Evolutionary conservation across 805 yeast genomes (phyloP).

Genomic region (Ogataea glucozyma): DNA sequence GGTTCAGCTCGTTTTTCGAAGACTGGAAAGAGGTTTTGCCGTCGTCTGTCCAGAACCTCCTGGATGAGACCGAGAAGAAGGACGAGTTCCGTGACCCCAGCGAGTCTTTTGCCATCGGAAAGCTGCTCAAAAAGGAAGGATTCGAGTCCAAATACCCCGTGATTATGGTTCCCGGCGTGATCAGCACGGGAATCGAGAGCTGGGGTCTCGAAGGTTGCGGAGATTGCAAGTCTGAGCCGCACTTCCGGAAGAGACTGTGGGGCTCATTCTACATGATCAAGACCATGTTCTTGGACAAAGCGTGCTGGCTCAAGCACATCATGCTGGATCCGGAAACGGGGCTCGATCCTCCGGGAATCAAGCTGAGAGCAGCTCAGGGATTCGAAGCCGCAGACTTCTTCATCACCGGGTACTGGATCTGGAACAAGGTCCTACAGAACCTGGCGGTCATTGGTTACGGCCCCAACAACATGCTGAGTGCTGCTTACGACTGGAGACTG

Average conservation of each 20-base stretch:
- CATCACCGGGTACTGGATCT: conserved; percentile 97
- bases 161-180: conserved; percentile 93
- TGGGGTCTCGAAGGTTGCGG: conserved; percentile 81
- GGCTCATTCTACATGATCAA: conserved; percentile 94
- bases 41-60: conserved; percentile 54
- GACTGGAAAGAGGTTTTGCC: conserved; percentile 82
- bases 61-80: conserved; percentile 53
- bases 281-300: conserved; percentile 87
- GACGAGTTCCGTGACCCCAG: conserved; percentile 56
- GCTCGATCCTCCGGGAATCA: conserved; percentile 82
- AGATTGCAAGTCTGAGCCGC: conserved; percentile 80
- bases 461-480: conserved; percentile 85
- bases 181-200: conserved; percentile 90
- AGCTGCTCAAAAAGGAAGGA: conserved; percentile 51
- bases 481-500: conserved; percentile 95
- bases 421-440: conserved; percentile 95
- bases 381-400: conserved; percentile 96
- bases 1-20: conserved; percentile 56
- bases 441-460: conserved; percentile 93
- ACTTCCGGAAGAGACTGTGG: conserved; percentile 92
- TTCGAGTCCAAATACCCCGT: conserved; percentile 70
- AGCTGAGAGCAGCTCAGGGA: conserved; percentile 89
- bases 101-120: conserved; percentile 89
- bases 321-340: conserved; percentile 91
- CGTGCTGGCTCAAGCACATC: conserved; percentile 91